Conservation (phyloP, 192 early-diverging fungal genomes). For the Coemansia sp. region DNA sequence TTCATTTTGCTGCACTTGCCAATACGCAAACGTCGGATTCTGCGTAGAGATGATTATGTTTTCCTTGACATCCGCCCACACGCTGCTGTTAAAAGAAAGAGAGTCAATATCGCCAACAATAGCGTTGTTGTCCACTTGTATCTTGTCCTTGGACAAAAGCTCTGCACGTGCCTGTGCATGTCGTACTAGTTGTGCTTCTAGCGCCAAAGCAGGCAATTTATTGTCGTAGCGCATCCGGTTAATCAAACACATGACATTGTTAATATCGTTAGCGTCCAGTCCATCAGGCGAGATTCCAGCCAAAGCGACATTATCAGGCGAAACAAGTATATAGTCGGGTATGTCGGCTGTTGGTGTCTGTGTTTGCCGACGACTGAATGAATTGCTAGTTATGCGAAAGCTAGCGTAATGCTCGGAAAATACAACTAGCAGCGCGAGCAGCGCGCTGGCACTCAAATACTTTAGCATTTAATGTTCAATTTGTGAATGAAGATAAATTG, state of each 20-base stretch:
- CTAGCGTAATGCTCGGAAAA: too few relatives aligned
- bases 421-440: too few relatives aligned
- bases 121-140: conserved; percentile 10
- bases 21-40: conserved; percentile 41
- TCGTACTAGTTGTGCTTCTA: conserved; percentile 32
- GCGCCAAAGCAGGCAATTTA: conserved; percentile 17
- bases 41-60: conserved; percentile 24
- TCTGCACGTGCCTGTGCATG: conserved; percentile 42
- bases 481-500: too few relatives aligned
- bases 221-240: conserved; percentile 36
- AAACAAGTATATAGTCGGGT: conserved; percentile 44
- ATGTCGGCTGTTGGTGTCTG: background rate
- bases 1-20: conserved; percentile 23
- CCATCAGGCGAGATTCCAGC: conserved; percentile 26
- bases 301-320: conserved; percentile 41
- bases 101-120: conserved; percentile 3
- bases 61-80: conserved; percentile 33
- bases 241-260: conserved; percentile 41
- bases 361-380: too few relatives aligned
- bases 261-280: conserved; percentile 18
- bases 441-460: too few relatives aligned
- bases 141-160: conserved; percentile 7
- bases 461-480: too few relatives aligned
- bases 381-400: too few relatives aligned
- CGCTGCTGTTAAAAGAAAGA: conserved; percentile 16